Evolutionary conservation across 2,329 filamentous ascomycete species (phyloP).

Genomic region (Cordyceps tenuipes): DNA sequence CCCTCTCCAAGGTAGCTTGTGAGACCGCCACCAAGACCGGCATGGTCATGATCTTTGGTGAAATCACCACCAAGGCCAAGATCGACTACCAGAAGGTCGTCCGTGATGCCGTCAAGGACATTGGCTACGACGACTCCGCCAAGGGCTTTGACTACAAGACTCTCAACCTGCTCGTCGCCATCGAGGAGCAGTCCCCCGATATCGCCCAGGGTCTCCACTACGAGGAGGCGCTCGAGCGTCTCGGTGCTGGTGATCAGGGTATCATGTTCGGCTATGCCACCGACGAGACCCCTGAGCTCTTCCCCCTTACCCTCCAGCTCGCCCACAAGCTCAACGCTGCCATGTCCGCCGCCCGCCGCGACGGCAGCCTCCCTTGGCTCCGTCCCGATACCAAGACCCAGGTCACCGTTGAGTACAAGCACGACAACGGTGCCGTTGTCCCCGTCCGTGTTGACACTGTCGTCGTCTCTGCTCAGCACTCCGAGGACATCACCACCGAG

Average conservation of each 20-base stretch:
- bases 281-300: slow-evolving; percentile 95
- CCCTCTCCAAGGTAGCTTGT: slow-evolving; percentile 97
- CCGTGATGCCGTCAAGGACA: slow-evolving; percentile 91
- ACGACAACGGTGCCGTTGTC: slow-evolving; percentile 88
- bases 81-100: slow-evolving; percentile 98
- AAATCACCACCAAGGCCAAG: slow-evolving; percentile 93
- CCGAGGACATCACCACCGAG: slow-evolving; percentile 79
- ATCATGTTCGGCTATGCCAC: slow-evolving; percentile 99
- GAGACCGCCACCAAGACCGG: slow-evolving; percentile 99
- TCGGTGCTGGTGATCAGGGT: slow-evolving; percentile 98
- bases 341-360: slow-evolving; percentile 81
- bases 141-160: slow-evolving; percentile 99
- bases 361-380: slow-evolving; percentile 86
- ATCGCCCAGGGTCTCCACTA: slow-evolving; percentile 99
- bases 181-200: slow-evolving; percentile 98
- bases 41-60: slow-evolving; percentile 98
- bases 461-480: slow-evolving; percentile 94
- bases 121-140: slow-evolving; percentile 91
- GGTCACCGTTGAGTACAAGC: slow-evolving; percentile 97
- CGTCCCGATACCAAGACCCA: slow-evolving; percentile 99
- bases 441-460: slow-evolving; percentile 92
- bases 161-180: slow-evolving; percentile 94
- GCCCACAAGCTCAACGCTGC: slow-evolving; percentile 95
- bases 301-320: slow-evolving; percentile 87
- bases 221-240: slow-evolving; percentile 92